Evolutionary conservation across 1,284 basidiomycete genomes (phyloP).

Genomic region (Trichosporon ovoides): DNA sequence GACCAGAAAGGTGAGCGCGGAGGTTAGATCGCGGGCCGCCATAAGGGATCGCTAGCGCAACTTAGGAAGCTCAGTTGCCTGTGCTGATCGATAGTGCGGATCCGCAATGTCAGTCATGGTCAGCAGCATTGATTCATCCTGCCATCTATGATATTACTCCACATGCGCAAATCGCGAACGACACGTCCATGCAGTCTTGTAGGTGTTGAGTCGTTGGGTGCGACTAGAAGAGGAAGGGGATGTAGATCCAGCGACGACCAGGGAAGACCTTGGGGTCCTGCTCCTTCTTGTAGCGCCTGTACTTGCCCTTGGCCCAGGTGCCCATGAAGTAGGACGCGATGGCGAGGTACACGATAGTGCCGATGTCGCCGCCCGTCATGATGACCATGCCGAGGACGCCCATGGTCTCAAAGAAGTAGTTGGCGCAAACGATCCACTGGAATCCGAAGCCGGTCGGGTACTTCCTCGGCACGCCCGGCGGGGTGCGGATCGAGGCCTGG

Average conservation of each 20-base stretch:
- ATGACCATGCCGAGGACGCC: constrained; percentile 68
- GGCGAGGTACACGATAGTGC: constrained; percentile 65
- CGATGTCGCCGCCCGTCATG: constrained; percentile 69
- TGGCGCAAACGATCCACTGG: constrained; percentile 77
- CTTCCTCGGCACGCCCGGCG: constrained; percentile 69
- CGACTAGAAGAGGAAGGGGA: constrained; percentile 29
- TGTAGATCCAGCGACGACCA: constrained; percentile 43
- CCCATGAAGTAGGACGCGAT: constrained; percentile 71
- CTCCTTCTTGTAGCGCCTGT: constrained; percentile 83
- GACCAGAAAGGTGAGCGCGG: no score
- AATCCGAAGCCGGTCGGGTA: constrained; percentile 80
- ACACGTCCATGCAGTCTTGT: no score
- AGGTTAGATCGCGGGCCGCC: no score
- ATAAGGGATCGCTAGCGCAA: no score
- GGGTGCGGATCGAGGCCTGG: constrained; percentile 73
- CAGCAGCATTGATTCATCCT: no score
- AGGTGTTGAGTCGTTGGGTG: no score
- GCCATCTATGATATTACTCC: no score
- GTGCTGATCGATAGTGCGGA: no score
- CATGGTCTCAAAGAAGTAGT: constrained; percentile 89
- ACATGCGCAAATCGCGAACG: no score
- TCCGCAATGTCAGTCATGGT: no score
- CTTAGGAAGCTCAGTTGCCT: no score
- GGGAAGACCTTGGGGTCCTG: constrained; percentile 65
- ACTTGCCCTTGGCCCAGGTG: constrained; percentile 89